These are phyloP conservation scores for Penicillium brevicompactum DNA, from an alignment of 2,329 filamentous ascomycete species.

Conservation along the genomic window DNA sequence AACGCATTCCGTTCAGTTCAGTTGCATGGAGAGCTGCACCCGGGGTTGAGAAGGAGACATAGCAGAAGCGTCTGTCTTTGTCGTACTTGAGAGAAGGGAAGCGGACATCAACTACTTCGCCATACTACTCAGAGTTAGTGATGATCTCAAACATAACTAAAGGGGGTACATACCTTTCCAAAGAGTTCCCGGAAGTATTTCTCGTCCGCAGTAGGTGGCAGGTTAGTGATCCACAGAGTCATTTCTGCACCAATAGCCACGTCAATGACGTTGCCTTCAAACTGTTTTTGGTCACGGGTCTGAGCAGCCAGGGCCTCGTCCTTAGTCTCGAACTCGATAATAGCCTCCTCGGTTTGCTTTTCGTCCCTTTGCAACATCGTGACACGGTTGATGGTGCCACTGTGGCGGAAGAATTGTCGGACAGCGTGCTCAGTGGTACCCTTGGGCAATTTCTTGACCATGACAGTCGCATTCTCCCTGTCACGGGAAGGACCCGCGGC, in stretches of 20 bases:
- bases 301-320: conserved; percentile 82
- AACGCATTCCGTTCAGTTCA: conserved; percentile 67
- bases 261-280: conserved; percentile 71
- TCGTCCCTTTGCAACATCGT: conserved; percentile 66
- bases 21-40: conserved; percentile 72
- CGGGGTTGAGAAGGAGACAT: conserved; percentile 79
- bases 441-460: conserved; percentile 74
- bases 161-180: conserved; percentile 46
- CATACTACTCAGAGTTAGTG: conserved; percentile 54
- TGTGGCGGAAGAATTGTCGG: conserved; percentile 88
- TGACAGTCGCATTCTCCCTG: conserved; percentile 83
- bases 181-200: conserved; percentile 59
- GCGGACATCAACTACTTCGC: conserved; percentile 80
- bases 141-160: background rate
- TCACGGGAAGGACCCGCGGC: conserved; percentile 67
- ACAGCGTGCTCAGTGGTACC: conserved; percentile 72
- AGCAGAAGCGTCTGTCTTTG: conserved; percentile 88
- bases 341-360: conserved; percentile 65
- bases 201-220: conserved; percentile 61
- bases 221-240: conserved; percentile 90
- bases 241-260: conserved; percentile 75
- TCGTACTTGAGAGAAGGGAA: conserved; percentile 92
- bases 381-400: conserved; percentile 79
- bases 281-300: conserved; percentile 77
- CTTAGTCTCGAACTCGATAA: conserved; percentile 80